Evolutionary conservation across 2,329 filamentous ascomycete genomes (phyloP).

Genomic region (Pyrenochaeta sp.): DNA sequence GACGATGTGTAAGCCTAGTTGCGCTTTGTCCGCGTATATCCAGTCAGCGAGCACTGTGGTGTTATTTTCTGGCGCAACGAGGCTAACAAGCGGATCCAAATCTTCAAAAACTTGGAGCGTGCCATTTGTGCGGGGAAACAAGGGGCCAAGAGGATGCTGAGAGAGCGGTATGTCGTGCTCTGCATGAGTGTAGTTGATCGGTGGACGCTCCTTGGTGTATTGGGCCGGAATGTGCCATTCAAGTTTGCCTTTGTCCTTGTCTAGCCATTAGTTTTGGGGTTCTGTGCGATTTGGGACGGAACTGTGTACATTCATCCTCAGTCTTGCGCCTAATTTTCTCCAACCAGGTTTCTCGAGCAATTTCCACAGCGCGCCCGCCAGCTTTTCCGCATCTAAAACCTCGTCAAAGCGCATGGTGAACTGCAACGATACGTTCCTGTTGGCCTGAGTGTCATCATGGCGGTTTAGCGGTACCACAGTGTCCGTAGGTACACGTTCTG

Average conservation of each 20-base stretch:
- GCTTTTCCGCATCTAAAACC: slow-evolving; percentile 55
- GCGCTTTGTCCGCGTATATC: slow-evolving; percentile 29
- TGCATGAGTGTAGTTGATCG: slow-evolving; percentile 53
- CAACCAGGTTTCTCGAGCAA: slow-evolving; percentile 57
- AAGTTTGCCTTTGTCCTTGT: slow-evolving; percentile 33
- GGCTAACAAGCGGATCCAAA: slow-evolving; percentile 1
- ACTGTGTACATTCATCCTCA: slow-evolving; percentile 51
- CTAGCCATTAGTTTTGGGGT: slow-evolving; percentile 20
- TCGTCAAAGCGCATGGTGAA: slow-evolving; percentile 56
- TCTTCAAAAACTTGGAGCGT: slow-evolving; percentile 11
- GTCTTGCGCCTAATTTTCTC: slow-evolving; percentile 57
- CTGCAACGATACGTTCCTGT: slow-evolving; percentile 16
- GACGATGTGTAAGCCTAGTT: slow-evolving; percentile 24
- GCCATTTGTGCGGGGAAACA: slow-evolving; percentile 42
- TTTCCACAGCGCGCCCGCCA: slow-evolving; percentile 47
- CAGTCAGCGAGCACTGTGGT: slow-evolving; percentile 24
- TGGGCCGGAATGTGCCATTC: slow-evolving; percentile 54
- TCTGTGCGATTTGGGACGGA: background rate
- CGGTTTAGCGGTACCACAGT: slow-evolving; percentile 29
- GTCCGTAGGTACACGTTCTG: slow-evolving; percentile 27
- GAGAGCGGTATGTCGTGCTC: slow-evolving; percentile 48
- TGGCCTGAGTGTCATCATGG: slow-evolving; percentile 18
- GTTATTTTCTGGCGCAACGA: slow-evolving; percentile 10
- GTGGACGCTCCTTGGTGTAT: slow-evolving; percentile 51
- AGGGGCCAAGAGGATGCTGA: slow-evolving; percentile 53